Base-by-base conservation (phyloP, 768 basidiomycete genomes). In the Suillus tomentosus region DNA sequence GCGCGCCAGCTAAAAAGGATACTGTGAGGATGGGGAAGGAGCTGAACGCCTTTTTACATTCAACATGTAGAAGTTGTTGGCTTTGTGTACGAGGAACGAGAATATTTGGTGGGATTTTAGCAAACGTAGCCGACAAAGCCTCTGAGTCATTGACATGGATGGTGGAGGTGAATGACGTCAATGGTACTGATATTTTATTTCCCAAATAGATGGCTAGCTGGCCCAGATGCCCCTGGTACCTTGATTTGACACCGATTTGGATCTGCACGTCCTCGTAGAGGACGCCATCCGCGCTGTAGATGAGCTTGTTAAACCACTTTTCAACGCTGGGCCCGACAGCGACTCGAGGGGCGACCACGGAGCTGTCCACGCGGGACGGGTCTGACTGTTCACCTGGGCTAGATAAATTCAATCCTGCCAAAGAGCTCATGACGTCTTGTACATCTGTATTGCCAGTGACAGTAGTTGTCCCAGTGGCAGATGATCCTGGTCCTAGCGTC, bases 201-300 rank as follows among this genome's bases (percentile, higher is more conserved):
- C 97, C 97, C 66, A 99, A 84, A 79, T 97, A 99, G 43, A 99
- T 80, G 31, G 96, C 96, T 56, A 99, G 72, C 70, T 98, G 94
- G 17, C 96, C 97, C 45, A 95, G 85, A 71, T 96, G 92, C 17
- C 93, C 92, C 74, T 99, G 96, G 75, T 92, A 99, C 71, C 95
- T 91, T 37, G 95, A 95, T 79, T 99, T 99, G 80, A 99, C 77
- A 40, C 97, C 97, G 60, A 99, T 87, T 74, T 99, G 96, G 51
- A 99, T 86, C 76, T 96, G 94, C 10, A 92, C 86, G 69, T 99
- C 96, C 76, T 99, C 97, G 76, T 93, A 99, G 14, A 99, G 83
- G 40, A 99, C 87, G 53, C 97, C 97, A 66, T 99, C 97, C 17
- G 84, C 74, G 36, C 78, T 82, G 76, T 88, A 94, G 1, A 84